phyloP scores from a whole-genome alignment of 2,329 filamentous ascomycete genomes.

The Botryotinia calthae region DNA sequence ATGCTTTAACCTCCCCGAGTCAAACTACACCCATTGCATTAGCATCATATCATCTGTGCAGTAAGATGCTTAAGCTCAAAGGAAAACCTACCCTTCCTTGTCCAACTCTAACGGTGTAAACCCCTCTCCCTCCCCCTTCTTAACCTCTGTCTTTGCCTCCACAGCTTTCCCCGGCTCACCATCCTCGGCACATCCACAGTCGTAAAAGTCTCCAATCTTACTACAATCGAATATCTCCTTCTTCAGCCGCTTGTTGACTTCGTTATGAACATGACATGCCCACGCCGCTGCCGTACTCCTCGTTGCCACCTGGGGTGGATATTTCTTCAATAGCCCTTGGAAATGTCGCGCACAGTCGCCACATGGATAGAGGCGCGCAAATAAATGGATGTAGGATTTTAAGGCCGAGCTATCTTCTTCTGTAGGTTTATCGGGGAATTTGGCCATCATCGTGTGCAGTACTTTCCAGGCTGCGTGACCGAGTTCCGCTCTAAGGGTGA shows the following conservation, averaged over 20 bases:
- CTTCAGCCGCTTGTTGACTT: slow-evolving; percentile 61
- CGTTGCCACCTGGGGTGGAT: slow-evolving; percentile 62
- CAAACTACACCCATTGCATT: slow-evolving; percentile 26
- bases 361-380: slow-evolving; percentile 67
- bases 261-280: slow-evolving; percentile 67
- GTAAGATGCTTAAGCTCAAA: background rate
- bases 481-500: slow-evolving; percentile 49
- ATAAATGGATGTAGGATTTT: slow-evolving; percentile 63
- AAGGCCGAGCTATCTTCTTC: slow-evolving; percentile 61
- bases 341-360: slow-evolving; percentile 69
- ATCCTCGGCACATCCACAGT: slow-evolving; percentile 69
- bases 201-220: slow-evolving; percentile 68
- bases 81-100: slow-evolving; percentile 34
- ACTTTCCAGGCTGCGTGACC: slow-evolving; percentile 69
- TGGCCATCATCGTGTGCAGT: slow-evolving; percentile 68
- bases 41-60: slow-evolving; percentile 23
- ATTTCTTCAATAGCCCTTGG: slow-evolving; percentile 58
- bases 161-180: slow-evolving; percentile 45
- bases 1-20: slow-evolving; percentile 28
- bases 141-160: slow-evolving; percentile 26
- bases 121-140: slow-evolving; percentile 31
- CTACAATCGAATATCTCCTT: slow-evolving; percentile 64
- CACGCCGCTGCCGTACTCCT: slow-evolving; percentile 64
- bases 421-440: slow-evolving; percentile 64
- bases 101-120: slow-evolving; percentile 38